Evolutionary conservation across 2,329 filamentous ascomycete genomes (phyloP).

Genomic region (Botrytis deweyae): DNA sequence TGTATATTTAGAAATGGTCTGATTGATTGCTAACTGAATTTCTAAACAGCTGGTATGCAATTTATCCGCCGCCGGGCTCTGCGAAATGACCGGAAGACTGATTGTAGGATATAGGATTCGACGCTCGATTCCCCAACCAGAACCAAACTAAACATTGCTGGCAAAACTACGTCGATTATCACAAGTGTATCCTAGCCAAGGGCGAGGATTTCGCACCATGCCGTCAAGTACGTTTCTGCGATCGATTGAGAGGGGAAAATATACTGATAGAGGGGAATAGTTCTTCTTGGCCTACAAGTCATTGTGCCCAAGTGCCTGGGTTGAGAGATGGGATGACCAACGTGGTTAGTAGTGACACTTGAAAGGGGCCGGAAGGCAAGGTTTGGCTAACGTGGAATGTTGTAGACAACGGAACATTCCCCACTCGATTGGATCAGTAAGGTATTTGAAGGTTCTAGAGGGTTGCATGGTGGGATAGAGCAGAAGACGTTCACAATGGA

Average conservation of each 20-base stretch:
- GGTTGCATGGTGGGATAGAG: slow-evolving; percentile 21
- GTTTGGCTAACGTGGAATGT: slow-evolving; percentile 27
- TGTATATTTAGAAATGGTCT: slow-evolving; percentile 34
- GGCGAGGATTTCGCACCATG: slow-evolving; percentile 97
- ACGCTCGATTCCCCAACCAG: slow-evolving; percentile 97
- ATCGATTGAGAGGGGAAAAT: slow-evolving; percentile 46
- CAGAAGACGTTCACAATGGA: slow-evolving; percentile 28
- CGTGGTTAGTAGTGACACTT: slow-evolving; percentile 64
- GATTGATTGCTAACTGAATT: slow-evolving; percentile 43
- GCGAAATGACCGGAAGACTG: slow-evolving; percentile 23
- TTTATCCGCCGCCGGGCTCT: slow-evolving; percentile 18
- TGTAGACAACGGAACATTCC: slow-evolving; percentile 67
- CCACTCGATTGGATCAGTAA: slow-evolving; percentile 58
- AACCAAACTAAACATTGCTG: slow-evolving; percentile 99
- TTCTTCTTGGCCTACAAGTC: slow-evolving; percentile 97
- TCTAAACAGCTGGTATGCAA: slow-evolving; percentile 48
- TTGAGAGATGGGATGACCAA: slow-evolving; percentile 94
- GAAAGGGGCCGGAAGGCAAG: not conserved
- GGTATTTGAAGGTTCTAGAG: slow-evolving; percentile 10
- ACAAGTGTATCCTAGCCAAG: slow-evolving; percentile 99
- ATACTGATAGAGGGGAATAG: slow-evolving; percentile 49
- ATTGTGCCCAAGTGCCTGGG: slow-evolving; percentile 94
- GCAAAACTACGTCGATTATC: slow-evolving; percentile 99
- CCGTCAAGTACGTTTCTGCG: slow-evolving; percentile 71
- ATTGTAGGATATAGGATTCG: slow-evolving; percentile 68